Conservation (phyloP, 2,329 filamentous ascomycete species). For the Grosmannia clavigera region DNA sequence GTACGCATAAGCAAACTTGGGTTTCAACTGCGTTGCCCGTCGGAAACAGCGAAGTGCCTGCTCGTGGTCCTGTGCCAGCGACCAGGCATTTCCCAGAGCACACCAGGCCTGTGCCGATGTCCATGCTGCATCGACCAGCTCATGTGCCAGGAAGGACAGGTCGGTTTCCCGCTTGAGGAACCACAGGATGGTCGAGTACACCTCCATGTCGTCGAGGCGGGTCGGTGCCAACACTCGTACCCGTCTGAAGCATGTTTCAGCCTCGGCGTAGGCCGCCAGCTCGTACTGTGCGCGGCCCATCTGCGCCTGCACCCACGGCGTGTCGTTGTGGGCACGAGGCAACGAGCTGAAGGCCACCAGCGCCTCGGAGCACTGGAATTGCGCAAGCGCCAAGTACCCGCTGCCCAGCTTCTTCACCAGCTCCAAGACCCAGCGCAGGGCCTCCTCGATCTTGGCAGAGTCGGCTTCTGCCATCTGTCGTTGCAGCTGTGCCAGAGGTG, state of each 20-base stretch:
- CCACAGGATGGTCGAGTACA: slow-evolving; percentile 99
- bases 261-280: slow-evolving; percentile 72
- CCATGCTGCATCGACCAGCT: slow-evolving; percentile 76
- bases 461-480: slow-evolving; percentile 36
- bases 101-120: slow-evolving; percentile 94
- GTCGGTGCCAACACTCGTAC: slow-evolving; percentile 71
- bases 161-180: slow-evolving; percentile 87
- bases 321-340: slow-evolving; percentile 66
- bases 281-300: slow-evolving; percentile 88
- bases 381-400: slow-evolving; percentile 66
- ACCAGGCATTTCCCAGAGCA: slow-evolving; percentile 88
- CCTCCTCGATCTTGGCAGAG: slow-evolving; percentile 56
- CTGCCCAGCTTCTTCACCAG: slow-evolving; percentile 70
- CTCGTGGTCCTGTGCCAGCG: slow-evolving; percentile 82
- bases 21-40: slow-evolving; percentile 79
- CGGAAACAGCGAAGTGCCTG: slow-evolving; percentile 92
- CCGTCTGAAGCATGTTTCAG: slow-evolving; percentile 73
- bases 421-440: slow-evolving; percentile 64
- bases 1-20: slow-evolving; percentile 88
- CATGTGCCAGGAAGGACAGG: slow-evolving; percentile 82
- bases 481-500: slow-evolving; percentile 14
- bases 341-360: slow-evolving; percentile 61
- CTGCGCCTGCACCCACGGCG: slow-evolving; percentile 84
- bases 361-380: slow-evolving; percentile 68
- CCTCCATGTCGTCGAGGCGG: slow-evolving; percentile 86